Evolutionary conservation across 257 asterid species (phyloP), one percentile per base, ranked within the genome.

Genomic region (Solanum paucissectum): DNA sequence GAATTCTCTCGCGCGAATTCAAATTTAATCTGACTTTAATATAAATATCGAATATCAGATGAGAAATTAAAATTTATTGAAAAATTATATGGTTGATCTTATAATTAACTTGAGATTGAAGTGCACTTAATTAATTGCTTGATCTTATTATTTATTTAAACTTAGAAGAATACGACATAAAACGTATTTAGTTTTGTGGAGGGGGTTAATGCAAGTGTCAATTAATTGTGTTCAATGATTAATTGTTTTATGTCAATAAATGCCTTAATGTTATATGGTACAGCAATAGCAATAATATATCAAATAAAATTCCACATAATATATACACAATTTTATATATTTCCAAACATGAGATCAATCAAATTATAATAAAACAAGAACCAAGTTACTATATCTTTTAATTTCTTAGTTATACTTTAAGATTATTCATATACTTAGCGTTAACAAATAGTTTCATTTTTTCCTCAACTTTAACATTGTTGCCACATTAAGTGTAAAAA

Each of bases 1-100:
- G 0, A 55, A 55, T 6, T 55, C 4, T 18, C 64, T 46, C 0
- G 0, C 10, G 10, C 3, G 0, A 55, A 6, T 55, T 0, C 3
- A 55, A 0, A 55, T 55, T 55, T 18, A 55, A 3, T 55, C n/a
- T 3, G 4, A 18, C n/a, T 55, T 0, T 0, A 55, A 55, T 55
- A 7, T 6, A 55, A 20, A 18, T 55, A 55, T 0, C 2, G 0
- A 55, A 6, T 0, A 55, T 55, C 21, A 49, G 0, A 18, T 55
- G 23, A 52, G 2, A 52, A 18, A 5, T 5, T 13, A 5, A 58
- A 58, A 3, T 58, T 20, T 58, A 58, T 3, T 58, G 66, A 58
- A 1, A 55, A 21, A 23, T 23, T 62, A 62, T 62, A 62, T 9
- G 2, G 1, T 62, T 23, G 1, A 9, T 62, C 32, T 62, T 5